Evolutionary conservation across 768 basidiomycete species (phyloP), one percentile per base, ranked within the genome.

Genomic region (Trametes punicea): DNA sequence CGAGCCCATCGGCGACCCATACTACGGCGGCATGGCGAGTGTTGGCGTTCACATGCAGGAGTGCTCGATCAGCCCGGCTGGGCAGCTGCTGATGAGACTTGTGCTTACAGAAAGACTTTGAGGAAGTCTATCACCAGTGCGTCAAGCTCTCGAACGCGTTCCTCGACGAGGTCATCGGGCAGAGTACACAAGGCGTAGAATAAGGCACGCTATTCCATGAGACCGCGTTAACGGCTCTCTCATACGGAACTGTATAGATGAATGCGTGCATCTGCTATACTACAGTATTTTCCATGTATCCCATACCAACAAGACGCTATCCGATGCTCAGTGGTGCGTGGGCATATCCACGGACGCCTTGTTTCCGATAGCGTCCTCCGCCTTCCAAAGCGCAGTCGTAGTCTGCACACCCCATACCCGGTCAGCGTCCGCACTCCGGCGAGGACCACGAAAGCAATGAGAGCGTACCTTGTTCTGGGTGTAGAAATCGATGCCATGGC

Each of bases 401-500:
- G 95, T 98, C 93, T 92, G 53, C 26, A 29, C 16, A 18, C 21
- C 6, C 41, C 41, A 44, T 9, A 6, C 30, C 26, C 36, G 10
- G 10, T 34, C 44, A 60, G 31, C 30, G 13, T 44, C 38, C n/a
- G 20, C 36, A 8, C 15, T 11, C n/a, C 11, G n/a, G 6, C 40
- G 11, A 44, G 18, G 2, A 20, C 25, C n/a, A 25, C 42, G 23
- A 9, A n/a, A 20, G 6, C 36, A 15, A 23, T n/a, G 9, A 13
- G 20, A 45, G 52, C 64, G 54, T 61, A 83, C 88, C 84, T 97
- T 98, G 71, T 93, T 88, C 71, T 94, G 89, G 3, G 96, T 98
- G 69, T 94, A 98, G 75, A 98, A 98, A 70, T 90, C 90, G 73
- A 98, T 81, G 23, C 91, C 95, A 60, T 90, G 88, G 64, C 88